These are phyloP conservation scores for Pleurotus ostreatus DNA, from an alignment of 768 basidiomycete species.

Conservation along the genomic window DNA sequence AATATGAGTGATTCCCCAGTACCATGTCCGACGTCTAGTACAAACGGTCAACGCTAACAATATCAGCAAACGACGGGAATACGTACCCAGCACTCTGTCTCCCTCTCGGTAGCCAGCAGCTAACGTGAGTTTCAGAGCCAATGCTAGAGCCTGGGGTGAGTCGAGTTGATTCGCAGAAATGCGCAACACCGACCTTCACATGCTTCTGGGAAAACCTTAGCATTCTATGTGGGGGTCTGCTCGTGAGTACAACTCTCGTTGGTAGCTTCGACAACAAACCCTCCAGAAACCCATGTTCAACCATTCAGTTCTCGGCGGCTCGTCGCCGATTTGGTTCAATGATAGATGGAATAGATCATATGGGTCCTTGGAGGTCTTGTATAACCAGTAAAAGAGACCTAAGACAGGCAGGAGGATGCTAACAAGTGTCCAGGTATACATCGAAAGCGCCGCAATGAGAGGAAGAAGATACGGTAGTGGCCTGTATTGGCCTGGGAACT, in stretches of 20 bases:
- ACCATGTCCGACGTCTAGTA: slow-evolving; percentile 62
- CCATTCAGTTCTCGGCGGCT: slow-evolving; percentile 57
- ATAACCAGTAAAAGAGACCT: background rate
- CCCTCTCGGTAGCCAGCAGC: slow-evolving; percentile 35
- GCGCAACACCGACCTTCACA: slow-evolving; percentile 45
- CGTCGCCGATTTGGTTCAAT: slow-evolving; percentile 40
- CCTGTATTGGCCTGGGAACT: no score
- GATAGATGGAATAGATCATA: slow-evolving; percentile 57
- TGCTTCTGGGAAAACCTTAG: slow-evolving; percentile 49
- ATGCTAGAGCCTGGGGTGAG: slow-evolving; percentile 18
- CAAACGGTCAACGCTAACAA: background rate
- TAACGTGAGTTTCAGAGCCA: slow-evolving; percentile 48
- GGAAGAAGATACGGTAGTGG: no score
- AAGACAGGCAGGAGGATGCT: slow-evolving; percentile 9
- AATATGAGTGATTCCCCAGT: slow-evolving; percentile 64
- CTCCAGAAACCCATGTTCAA: slow-evolving; percentile 71
- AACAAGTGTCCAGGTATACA: background rate
- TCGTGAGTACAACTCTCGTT: no score
- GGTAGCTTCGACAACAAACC: slow-evolving; percentile 26
- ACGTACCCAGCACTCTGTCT: slow-evolving; percentile 51
- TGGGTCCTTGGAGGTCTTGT: slow-evolving; percentile 33
- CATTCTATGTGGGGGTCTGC: slow-evolving; percentile 28
- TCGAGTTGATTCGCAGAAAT: background rate
- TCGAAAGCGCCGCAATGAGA: no score
- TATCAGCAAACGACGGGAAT: background rate